phyloP scores from a whole-genome alignment of 176 grass and related monocot genomes.

The Carex pumila region DNA sequence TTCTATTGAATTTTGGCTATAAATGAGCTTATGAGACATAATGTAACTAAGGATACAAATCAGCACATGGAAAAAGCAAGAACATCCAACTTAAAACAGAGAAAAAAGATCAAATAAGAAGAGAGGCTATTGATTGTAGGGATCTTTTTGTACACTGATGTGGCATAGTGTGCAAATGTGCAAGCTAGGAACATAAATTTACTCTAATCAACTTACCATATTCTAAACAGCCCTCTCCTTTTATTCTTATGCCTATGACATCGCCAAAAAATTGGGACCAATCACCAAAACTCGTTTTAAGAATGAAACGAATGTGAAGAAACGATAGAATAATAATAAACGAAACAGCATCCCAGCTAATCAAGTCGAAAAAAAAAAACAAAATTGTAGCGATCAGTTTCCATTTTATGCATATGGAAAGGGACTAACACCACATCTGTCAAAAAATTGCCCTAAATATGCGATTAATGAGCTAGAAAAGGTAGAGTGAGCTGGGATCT shows the following conservation, averaged over 20 bases:
- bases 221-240: background rate
- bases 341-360: background rate
- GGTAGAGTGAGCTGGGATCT: background rate
- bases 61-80: background rate
- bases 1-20: background rate
- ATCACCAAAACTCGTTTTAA: background rate
- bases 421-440: background rate
- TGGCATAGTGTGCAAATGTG: no score
- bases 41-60: background rate
- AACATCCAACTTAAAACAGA: background rate
- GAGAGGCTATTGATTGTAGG: no score
- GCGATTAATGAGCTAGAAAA: constrained; percentile 21
- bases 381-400: background rate
- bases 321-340: background rate
- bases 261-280: background rate
- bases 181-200: background rate
- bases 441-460: background rate
- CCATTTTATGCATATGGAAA: background rate
- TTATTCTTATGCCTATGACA: background rate
- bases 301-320: background rate
- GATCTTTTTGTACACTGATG: no score
- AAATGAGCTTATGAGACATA: background rate
- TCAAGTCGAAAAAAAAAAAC: background rate
- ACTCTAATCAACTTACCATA: background rate
- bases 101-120: background rate